Evolutionary conservation across 768 basidiomycete species (phyloP).

Genomic region (Mycena leptocephala): DNA sequence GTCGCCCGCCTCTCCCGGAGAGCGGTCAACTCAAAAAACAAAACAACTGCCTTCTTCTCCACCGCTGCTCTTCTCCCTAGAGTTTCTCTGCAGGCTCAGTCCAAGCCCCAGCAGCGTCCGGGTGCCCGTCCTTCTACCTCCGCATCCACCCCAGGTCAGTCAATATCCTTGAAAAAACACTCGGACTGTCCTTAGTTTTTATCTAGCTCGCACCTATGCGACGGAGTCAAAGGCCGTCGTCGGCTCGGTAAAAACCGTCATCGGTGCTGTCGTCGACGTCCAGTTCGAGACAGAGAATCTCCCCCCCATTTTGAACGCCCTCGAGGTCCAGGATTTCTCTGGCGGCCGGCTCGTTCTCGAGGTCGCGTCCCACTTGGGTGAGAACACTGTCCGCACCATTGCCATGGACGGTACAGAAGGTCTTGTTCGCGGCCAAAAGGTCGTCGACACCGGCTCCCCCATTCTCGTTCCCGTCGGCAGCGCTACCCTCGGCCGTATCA

Average conservation of each 20-base stretch:
- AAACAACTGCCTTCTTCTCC: slow-evolving; percentile 87
- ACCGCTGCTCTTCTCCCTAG: slow-evolving; percentile 75
- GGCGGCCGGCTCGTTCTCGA: slow-evolving; percentile 99
- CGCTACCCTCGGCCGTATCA: slow-evolving; percentile 97
- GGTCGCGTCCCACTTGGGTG: slow-evolving; percentile 98
- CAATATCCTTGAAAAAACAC: slow-evolving; percentile 23
- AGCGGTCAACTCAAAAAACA: slow-evolving; percentile 83
- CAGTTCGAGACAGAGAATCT: slow-evolving; percentile 97
- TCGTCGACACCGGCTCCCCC: slow-evolving; percentile 96
- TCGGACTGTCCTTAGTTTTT: slow-evolving; percentile 17
- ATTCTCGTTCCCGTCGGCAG: slow-evolving; percentile 97
- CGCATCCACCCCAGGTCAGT: slow-evolving; percentile 69
- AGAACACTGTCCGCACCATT: slow-evolving; percentile 99
- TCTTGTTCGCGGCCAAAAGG: slow-evolving; percentile 98
- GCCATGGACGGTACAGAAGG: slow-evolving; percentile 99
- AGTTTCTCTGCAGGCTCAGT: slow-evolving; percentile 63
- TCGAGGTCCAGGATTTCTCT: slow-evolving; percentile 95
- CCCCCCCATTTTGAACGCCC: slow-evolving; percentile 98
- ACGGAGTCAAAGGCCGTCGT: slow-evolving; percentile 85
- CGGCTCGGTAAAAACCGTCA: slow-evolving; percentile 97
- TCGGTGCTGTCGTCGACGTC: slow-evolving; percentile 99
- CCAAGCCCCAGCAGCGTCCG: slow-evolving; percentile 59
- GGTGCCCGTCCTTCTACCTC: slow-evolving; percentile 66
- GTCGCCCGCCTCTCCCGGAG: slow-evolving; percentile 91
- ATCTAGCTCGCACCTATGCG: slow-evolving; percentile 87